Evolutionary conservation across 1,284 basidiomycete genomes (phyloP).

Genomic region (Meripilus lineatus): DNA sequence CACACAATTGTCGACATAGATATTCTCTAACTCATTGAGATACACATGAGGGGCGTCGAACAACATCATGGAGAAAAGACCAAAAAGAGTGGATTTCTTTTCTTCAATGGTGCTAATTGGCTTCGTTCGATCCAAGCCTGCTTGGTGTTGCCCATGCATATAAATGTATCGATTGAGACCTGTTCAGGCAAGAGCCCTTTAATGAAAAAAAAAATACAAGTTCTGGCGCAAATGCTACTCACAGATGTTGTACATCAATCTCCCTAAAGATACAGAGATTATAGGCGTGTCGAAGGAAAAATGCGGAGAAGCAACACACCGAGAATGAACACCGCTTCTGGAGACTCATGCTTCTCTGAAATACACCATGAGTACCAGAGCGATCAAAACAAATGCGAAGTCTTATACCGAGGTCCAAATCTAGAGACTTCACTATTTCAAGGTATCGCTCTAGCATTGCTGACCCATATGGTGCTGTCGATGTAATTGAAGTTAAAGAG

Average conservation of each 20-base stretch:
- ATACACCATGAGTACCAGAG: no score
- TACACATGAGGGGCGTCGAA: conserved; percentile 23
- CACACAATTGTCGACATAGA: conserved; percentile 22
- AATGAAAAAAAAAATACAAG: not conserved
- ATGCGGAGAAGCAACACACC: not conserved
- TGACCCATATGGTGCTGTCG: conserved; percentile 14
- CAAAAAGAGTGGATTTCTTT: conserved; percentile 14
- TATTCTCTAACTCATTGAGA: conserved; percentile 17
- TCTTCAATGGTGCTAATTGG: conserved; percentile 10
- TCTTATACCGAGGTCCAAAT: no score
- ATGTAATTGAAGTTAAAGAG: conserved; percentile 14
- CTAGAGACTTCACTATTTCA: no score
- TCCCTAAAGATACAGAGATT: conserved; percentile 7
- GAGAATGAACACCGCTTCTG: not conserved
- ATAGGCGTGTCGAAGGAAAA: not conserved
- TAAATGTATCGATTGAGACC: conserved; percentile 15
- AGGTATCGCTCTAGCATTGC: no score
- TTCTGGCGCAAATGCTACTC: not conserved
- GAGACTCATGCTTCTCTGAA: no score
- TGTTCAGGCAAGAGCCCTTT: no score
- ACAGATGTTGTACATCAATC: not conserved
- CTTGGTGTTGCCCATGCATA: conserved; percentile 19
- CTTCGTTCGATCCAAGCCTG: conserved; percentile 16
- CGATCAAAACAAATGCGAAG: not conserved
- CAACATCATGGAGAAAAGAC: conserved; percentile 16